A percentile compares a stretch with the other conserved stretches of the same genome.
These are phyloP conservation scores for Rhodotorula graminis DNA, from an alignment of 768 basidiomycete genomes.

Conservation along the genomic window DNA sequence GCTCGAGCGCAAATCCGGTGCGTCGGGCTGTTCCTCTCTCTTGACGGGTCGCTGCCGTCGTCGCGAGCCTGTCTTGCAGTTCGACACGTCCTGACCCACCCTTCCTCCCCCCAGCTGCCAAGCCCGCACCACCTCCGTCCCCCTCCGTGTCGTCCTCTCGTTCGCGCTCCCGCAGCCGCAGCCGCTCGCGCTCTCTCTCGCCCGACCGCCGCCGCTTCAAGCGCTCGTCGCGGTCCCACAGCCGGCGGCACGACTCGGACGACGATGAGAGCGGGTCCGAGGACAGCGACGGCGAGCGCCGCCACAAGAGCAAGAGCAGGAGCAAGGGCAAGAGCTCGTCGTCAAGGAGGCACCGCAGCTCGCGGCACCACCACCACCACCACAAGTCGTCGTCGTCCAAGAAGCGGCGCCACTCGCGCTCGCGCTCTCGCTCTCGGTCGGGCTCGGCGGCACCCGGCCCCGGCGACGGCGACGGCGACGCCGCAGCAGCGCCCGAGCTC, in stretches of 20 bases:
- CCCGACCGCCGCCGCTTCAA: constrained; percentile 22
- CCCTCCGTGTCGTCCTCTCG: constrained; percentile 16
- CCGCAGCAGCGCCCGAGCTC: constrained; percentile 13
- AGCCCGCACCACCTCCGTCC: constrained; percentile 20
- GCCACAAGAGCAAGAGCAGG: not conserved
- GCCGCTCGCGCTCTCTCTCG: constrained; percentile 18
- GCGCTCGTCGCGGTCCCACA: constrained; percentile 13
- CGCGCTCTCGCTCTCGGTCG: constrained; percentile 33
- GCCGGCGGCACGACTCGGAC: not conserved
- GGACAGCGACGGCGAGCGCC: not conserved
- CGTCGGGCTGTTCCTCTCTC: not conserved
- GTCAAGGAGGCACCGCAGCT: constrained; percentile 20
- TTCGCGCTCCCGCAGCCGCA: constrained; percentile 1
- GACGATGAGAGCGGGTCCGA: not conserved
- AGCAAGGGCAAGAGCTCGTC: constrained; percentile 2
- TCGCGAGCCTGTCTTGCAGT: too few species aligned
- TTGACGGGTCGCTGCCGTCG: too few species aligned
- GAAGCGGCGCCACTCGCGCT: constrained; percentile 16
- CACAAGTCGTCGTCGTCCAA: not conserved
- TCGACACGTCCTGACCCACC: not conserved
- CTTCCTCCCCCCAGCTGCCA: constrained; percentile 7
- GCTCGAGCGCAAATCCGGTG: constrained; percentile 51
- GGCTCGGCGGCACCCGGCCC: constrained; percentile 36
- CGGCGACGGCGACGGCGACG: not conserved
- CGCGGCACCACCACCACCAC: not conserved